Base-by-base conservation (phyloP, 495 filamentous ascomycete species). In the Penicillium bialowiezense region DNA sequence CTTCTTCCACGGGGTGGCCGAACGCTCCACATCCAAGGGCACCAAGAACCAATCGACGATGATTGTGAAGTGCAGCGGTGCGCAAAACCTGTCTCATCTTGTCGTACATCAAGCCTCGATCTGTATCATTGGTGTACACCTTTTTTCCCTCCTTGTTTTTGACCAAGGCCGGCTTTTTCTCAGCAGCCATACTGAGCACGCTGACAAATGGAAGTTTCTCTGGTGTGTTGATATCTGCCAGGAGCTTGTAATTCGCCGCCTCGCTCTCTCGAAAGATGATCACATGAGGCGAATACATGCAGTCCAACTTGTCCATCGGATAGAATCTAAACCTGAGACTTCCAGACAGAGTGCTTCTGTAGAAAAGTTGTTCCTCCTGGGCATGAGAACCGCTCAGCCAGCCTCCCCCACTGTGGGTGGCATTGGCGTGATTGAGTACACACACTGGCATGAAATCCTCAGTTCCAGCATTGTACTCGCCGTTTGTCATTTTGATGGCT, bases 11-110 rank as follows among this genome's bases (percentile, higher is more conserved):
- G 7, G 85, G 85, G 53, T 87, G 85, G 5, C 45, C 53, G 63
- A 84, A 87, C 3, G 72, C 80, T 1, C 83, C 84, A 48, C 85
- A 88, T 2, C 86, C 86, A 63, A 87, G 68, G 0, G 85, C 84
- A 0, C 86, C 84, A 2, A 88, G 71, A 10, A 87, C 76, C 10
- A 88, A 54, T 58, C 70, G 67, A 12, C 71, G 65, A 56, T 85
- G 81, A 8, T 68, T 70, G 18, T 75, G 69, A 3, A 54, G 45
- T 7, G 69, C 82, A 14, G 80, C 76, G 15, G 84, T 64, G 3
- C 82, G 73, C 19, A 87, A 67, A 19, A 73, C 68, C 33, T 79
- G 41, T 20, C 82, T 66, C 65, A 88, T 84, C 59, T 86, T 88
- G 12, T 65, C 61, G 48, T 76, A 68, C 58, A 76, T 84, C 7